phyloP scores from a whole-genome alignment of 768 basidiomycete genomes.

The Termitomyces sp. region DNA sequence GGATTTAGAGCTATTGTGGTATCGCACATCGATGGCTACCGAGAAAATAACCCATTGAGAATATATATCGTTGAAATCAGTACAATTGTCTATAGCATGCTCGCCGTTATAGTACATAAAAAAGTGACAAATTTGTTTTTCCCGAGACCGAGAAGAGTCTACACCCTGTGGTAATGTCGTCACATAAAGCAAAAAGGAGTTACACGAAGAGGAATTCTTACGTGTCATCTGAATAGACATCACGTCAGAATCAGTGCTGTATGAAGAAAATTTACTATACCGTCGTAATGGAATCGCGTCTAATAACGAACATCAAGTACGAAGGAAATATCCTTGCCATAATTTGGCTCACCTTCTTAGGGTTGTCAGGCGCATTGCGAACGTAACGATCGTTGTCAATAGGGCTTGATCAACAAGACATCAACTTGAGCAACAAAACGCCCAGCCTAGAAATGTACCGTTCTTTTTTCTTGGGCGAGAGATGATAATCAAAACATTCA shows the following conservation, averaged over 20 bases:
- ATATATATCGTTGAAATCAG: background rate
- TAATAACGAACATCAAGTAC: conserved; percentile 19
- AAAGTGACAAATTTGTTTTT: background rate
- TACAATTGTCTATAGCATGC: background rate
- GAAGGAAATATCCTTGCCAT: background rate
- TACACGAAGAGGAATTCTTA: conserved; percentile 27
- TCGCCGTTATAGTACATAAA: background rate
- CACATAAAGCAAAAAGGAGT: background rate
- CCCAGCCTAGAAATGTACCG: conserved; percentile 36
- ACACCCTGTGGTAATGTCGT: conserved; percentile 4
- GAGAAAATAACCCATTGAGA: background rate
- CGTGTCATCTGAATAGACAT: conserved; percentile 48
- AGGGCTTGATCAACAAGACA: conserved; percentile 41
- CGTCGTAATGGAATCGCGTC: conserved; percentile 82
- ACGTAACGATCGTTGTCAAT: conserved; percentile 84
- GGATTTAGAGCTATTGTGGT: background rate
- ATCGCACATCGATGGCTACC: background rate
- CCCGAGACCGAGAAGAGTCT: background rate
- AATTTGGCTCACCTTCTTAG: conserved; percentile 63
- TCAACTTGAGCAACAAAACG: background rate
- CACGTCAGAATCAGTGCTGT: conserved; percentile 1
- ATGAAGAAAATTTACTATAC: conserved; percentile 32
- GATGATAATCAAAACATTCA: background rate
- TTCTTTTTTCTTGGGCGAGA: conserved; percentile 38
- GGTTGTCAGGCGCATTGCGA: conserved; percentile 70